Evolutionary conservation across 2,329 filamentous ascomycete species (phyloP), one percentile per base, ranked within the genome.

Genomic region (Paecilomyces sp.): DNA sequence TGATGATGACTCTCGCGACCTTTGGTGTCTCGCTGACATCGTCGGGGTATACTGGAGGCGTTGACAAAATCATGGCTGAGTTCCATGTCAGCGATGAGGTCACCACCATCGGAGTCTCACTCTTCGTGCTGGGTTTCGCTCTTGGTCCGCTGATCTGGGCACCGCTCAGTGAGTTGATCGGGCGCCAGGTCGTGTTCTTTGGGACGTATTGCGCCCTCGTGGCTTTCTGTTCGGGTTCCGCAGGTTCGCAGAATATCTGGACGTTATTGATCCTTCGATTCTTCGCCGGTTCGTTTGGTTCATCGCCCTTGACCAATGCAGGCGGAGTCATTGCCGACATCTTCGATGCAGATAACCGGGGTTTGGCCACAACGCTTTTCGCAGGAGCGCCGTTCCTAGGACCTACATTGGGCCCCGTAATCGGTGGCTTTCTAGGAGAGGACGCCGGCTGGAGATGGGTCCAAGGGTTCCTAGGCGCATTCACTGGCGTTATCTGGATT

Each of bases 371-470:
- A 63, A 69, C 71, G 9, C 60, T 79, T 5, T 80, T 78, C 60
- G 71, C 74, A 4, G 70, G 73, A 7, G 77, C 76, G 1, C 77
- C 78, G 0, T 79, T 80, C 65, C 72, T 79, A 64, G 78, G 77
- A 2, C 75, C 77, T 0, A 76, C 82, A 0, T 67, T 83, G 1
- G 82, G 81, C 0, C 81, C 81, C 1, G 77, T 83, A 12, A 75
- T 82, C 22, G 81, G 80, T 13, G 81, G 81, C 0, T 83, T 83
- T 65, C 65, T 81, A 0, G 77, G 73, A 1, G 73, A 77, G 69
- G 73, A 73, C 9, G 72, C 74, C 30, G 78, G 76, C 2, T 78
- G 78, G 79, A 63, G 77, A 64, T 79, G 78, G 78, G 71, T 79
- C 22, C 68, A 75, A 58, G 75, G 75, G 8, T 74, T 82, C 3